Evolutionary conservation across 2,329 filamentous ascomycete genomes (phyloP), one percentile per base, ranked within the genome.

Genomic region (Zopfia rhizophila): DNA sequence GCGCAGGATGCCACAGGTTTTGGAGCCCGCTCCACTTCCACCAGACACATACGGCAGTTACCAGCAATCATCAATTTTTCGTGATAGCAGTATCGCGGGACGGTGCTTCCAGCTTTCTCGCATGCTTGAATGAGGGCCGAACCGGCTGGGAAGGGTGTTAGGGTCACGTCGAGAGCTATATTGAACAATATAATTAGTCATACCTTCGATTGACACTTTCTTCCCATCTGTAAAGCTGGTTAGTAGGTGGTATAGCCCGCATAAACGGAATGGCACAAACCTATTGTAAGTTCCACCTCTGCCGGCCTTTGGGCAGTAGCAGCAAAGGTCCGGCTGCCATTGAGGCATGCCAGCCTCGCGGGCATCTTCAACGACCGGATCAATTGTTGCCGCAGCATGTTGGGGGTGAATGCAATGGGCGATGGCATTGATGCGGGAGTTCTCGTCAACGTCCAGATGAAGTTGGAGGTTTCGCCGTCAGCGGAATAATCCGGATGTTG

Each of bases 11-110:
- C 94, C 45, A 97, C 92, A 50, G 94, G 94, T 79, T 99, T 99
- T 48, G 94, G 94, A 51, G 91, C 90, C 76, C 86, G 86, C 79
- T 97, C 94, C 60, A 99, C 94, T 81, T 99, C 94, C 69, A 99
- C 94, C 69, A 99, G 80, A 78, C 94, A 99, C 94, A 99, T 99
- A 80, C 94, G 91, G 78, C 94, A 99, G 78, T 97, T 99, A 76
- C 94, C 94, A 68, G 94, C 94, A 82, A 99, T 96, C 88, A 96
- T 91, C 63, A 99, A 84, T 79, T 99, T 97, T 89, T 97, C 93
- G 84, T 97, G 93, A 78, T 97, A 97, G 79, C 93, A 97, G 78
- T 96, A 97, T 90, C 92, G 91, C 63, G 93, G 93, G 69, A 97
- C 82, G 53, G 89, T 94, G 59, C 82, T 84, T 69, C 94, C 94